These are phyloP conservation scores for Kitagawia praeruptora DNA, from an alignment of 129 eudicot genomes.

Conservation along the genomic window DNA sequence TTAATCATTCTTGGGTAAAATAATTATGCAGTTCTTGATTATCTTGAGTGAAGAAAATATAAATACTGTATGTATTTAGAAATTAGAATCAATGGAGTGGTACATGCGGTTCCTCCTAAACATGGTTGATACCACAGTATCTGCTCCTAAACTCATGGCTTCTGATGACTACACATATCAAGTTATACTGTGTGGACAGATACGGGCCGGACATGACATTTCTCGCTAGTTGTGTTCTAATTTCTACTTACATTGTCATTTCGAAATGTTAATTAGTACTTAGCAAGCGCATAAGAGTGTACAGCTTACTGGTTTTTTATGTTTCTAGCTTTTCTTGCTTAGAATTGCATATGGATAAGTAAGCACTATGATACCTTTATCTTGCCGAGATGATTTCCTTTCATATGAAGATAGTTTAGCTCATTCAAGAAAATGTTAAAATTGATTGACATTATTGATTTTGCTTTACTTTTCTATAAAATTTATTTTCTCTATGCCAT, in stretches of 20 bases:
- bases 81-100: conserved; percentile 32
- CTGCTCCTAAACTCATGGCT: conserved; percentile 70
- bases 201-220: conserved; percentile 53
- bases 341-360: no score
- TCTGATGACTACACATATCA: conserved; percentile 71
- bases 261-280: background rate
- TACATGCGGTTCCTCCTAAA: conserved; percentile 43
- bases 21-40: no score
- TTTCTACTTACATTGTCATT: no score
- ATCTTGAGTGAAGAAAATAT: no score
- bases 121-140: conserved; percentile 41
- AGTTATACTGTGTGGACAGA: conserved; percentile 76
- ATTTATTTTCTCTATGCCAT: conserved; percentile 51
- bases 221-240: background rate
- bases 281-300: background rate
- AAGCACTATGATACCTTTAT: no score
- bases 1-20: no score
- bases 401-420: conserved; percentile 62
- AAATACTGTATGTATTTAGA: no score
- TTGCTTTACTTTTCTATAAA: conserved; percentile 17
- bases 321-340: no score
- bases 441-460: background rate
- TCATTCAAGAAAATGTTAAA: background rate
- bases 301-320: background rate
- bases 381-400: conserved; percentile 49